Evolutionary conservation across 1,139 yeast species (phyloP), one percentile per base, ranked within the genome.

Genomic region (Scheffersomyces illinoinensis): DNA sequence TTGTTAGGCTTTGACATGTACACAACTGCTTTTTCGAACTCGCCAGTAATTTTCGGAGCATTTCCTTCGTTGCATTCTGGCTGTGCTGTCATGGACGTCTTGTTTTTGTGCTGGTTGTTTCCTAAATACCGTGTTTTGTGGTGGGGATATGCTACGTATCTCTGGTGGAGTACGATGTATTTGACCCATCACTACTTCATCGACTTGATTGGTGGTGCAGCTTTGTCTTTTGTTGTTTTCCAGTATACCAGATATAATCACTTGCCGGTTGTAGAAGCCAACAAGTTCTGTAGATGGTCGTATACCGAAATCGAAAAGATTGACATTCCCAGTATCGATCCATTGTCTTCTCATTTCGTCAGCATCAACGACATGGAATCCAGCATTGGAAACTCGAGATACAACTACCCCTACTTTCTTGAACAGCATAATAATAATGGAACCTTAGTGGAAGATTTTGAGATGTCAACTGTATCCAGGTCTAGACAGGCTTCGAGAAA

Each of bases 91-190:
- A 91, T 93, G 92, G 97, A 93, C 72, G 97, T 95, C 5, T 78
- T 93, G 63, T 93, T 93, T 72, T 79, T 93, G 67, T 81, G 89
- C 51, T 92, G 92, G 80, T 77, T 92, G 60, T 93, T 93, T 72
- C 98, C 98, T 24, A 81, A 76, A 57, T 80, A 78, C 60, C 81
- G 85, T 14, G 84, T 88, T 5, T 67, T 88, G 17, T 91, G 93
- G 81, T 82, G 89, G 71, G 76, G 79, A 39, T 93, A 93, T 72
- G 96, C 92, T 23, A 77, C 88, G 64, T 92, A 97, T 97, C 84
- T 93, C 67, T 93, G 98, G 98, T 93, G 98, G 98, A 85, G 96
- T 55, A 93, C 98, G 20, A 93, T 93, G 98, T 93, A 93, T 75
- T 83, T 93, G 69, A 93, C 98, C 0, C 98, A 93, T 74, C 98